These are phyloP conservation scores for Sphaerostilbella broomeana DNA, from an alignment of 2,329 filamentous ascomycete species.

Conservation along the genomic window DNA sequence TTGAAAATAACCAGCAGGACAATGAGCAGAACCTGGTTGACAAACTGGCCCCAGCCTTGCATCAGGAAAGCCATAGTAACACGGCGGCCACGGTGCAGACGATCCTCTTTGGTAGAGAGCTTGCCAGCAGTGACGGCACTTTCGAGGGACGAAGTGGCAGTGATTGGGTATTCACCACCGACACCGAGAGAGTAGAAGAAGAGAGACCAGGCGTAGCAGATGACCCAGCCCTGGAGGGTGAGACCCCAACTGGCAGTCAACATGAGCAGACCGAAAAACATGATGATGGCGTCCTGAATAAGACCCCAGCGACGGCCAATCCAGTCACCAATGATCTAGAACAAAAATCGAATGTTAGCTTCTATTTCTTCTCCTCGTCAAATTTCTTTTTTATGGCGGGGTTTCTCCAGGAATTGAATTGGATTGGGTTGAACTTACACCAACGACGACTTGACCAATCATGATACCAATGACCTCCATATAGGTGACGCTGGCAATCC, in stretches of 20 bases:
- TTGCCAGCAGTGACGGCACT: constrained; percentile 80
- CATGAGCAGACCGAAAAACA: constrained; percentile 90
- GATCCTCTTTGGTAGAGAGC: constrained; percentile 84
- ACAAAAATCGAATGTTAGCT: constrained; percentile 9
- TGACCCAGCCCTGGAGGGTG: constrained; percentile 87
- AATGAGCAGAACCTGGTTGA: constrained; percentile 89
- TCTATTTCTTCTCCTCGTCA: neutral
- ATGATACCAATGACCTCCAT: constrained; percentile 95
- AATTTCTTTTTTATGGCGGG: neutral
- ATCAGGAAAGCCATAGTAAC: constrained; percentile 95
- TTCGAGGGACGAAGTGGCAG: constrained; percentile 90
- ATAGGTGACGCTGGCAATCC: constrained; percentile 80
- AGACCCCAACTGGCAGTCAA: constrained; percentile 85
- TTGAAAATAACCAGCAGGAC: constrained; percentile 84
- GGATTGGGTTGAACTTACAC: too few species aligned
- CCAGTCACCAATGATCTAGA: constrained; percentile 56
- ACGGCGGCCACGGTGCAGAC: constrained; percentile 90
- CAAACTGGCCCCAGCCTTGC: constrained; percentile 96
- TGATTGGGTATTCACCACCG: constrained; percentile 93
- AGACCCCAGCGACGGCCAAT: constrained; percentile 90
- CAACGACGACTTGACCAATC: constrained; percentile 82
- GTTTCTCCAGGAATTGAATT: too few species aligned
- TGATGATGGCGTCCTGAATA: constrained; percentile 88
- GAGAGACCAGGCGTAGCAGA: constrained; percentile 90
- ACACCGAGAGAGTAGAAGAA: constrained; percentile 66